Base-by-base conservation (phyloP, 768 basidiomycete species). In the Podaxis carcinomalis region DNA sequence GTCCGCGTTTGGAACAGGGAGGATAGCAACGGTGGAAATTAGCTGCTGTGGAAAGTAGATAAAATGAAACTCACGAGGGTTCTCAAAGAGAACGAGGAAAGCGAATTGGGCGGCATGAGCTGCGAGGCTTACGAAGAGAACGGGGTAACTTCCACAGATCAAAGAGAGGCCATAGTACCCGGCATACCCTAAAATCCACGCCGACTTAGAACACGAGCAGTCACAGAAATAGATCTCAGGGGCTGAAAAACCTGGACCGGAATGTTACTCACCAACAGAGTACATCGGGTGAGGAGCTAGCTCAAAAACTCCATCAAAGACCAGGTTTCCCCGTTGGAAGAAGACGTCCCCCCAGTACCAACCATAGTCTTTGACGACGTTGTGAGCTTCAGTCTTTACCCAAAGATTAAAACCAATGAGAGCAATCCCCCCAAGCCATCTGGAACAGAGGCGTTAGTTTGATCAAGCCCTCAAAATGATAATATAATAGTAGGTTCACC, bases 231-330 rank as follows among this genome's bases (percentile, higher is more conserved):
- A 53, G 13, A 25, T 19, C n/a, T 44, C 19, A 44, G 42, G 19
- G 7, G 19, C 19, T 44, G 6, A n/a, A 19, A 19, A 16, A 16
- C 40, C 40, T 44, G n/a, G 42, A 16, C 42, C 14, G 16, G n/a
- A 36, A 19, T 10, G 51, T 40, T 51, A 54, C 81, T 64, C 61
- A 80, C 82, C 78, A 60, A 94, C 92, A 27, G 93, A 95, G 73
- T 98, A 98, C 96, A 98, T 98, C 0, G 96, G 91, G 69, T 93
- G 92, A 1, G 92, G 91, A 3, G 92, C 90, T 42, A 95, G 79
- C 70, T 98, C 96, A 66, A 98, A 99, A 16, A 99, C 96, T 14
- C 97, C 97, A 70, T 99, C 96, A 68, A 99, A 99, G 2, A 98
- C 89, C 13, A 98, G 80, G 46, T 90, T 88, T 46, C 92, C 92